Conservation (phyloP, 148 eudicot genomes). For the Nyssa sinensis region DNA sequence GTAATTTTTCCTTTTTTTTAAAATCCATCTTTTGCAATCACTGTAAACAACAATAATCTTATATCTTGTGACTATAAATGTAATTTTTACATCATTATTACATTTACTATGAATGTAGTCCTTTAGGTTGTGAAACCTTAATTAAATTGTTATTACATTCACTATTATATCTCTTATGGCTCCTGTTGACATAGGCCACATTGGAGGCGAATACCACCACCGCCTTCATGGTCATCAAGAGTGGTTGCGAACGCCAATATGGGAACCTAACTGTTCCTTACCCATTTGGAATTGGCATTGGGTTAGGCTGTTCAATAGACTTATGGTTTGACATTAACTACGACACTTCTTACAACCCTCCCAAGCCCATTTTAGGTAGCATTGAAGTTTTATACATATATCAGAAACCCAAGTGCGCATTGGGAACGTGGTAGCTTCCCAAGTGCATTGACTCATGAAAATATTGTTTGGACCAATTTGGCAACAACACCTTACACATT, state of each 20-base stretch:
- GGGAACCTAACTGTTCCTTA: not conserved
- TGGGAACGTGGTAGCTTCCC: constrained; percentile 1
- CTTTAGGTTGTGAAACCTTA: too few species aligned
- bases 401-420: constrained; percentile 13
- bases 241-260: not conserved
- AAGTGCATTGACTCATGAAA: not conserved
- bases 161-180: too few species aligned
- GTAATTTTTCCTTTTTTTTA: too few species aligned
- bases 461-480: not conserved
- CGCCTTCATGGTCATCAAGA: not conserved
- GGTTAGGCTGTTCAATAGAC: constrained; percentile 23
- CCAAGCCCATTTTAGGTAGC: constrained; percentile 20
- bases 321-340: constrained; percentile 27
- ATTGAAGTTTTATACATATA: constrained; percentile 16
- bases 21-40: too few species aligned
- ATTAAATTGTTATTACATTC: too few species aligned
- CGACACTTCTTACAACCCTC: constrained; percentile 31
- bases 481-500: constrained; percentile 22
- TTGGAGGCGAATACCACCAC: not conserved
- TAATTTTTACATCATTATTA: too few species aligned
- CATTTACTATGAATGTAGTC: too few species aligned
- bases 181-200: not conserved
- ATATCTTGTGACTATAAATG: too few species aligned
- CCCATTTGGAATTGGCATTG: not conserved
- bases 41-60: too few species aligned